Base-by-base conservation (phyloP, 1,139 yeast genomes). In the Geotrichum restrictum region DNA sequence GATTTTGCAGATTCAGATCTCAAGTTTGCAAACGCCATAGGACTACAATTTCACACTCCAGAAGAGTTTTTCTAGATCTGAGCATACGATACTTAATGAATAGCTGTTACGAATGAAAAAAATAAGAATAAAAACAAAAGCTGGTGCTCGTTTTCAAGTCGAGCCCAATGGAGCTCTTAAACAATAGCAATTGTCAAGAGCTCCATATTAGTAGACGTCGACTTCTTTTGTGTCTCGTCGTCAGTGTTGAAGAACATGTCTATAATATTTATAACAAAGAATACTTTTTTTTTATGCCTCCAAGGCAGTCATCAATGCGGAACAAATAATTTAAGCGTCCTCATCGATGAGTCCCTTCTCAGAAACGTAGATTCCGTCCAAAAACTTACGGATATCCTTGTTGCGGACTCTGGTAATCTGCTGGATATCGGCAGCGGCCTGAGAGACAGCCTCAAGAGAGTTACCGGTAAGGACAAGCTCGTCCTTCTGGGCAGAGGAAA, bases 351-450 rank as follows among this genome's bases (percentile, higher is more conserved):
- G 80, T 72, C 96, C 96, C 79, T 88, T 87, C 80, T 88, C 95
- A 65, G 98, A 91, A 70, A 93, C 98, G 78, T 93, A 93, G 81
- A 93, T 91, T 89, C 98, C 98, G 79, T 93, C 98, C 83, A 93
- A 86, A 69, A 72, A 93, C 85, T 93, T 93, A 81, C 98, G 89
- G 91, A 94, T 93, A 93, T 94, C 99, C 91, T 94, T 94, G 95
- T 93, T 93, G 84, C 97, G 88, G 73, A 91, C 98, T 77, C 95
- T 85, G 82, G 98, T 91, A 78, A 83, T 82, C 81, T 94, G 98
- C 80, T 93, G 97, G 69, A 93, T 82, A 74, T 91, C 97, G 70
- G 98, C 98, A 77, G 96, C 95, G 72, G 91, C 85, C 80, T 93
- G 98, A 64, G 98, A 93, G 68, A 93, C 98, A 71, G 83, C 87